Percentiles rank a stretch among this genome's conserved stretches.
phyloP scores from a whole-genome alignment of 2,329 filamentous ascomycete genomes.

The Coniochaeta sp. region DNA sequence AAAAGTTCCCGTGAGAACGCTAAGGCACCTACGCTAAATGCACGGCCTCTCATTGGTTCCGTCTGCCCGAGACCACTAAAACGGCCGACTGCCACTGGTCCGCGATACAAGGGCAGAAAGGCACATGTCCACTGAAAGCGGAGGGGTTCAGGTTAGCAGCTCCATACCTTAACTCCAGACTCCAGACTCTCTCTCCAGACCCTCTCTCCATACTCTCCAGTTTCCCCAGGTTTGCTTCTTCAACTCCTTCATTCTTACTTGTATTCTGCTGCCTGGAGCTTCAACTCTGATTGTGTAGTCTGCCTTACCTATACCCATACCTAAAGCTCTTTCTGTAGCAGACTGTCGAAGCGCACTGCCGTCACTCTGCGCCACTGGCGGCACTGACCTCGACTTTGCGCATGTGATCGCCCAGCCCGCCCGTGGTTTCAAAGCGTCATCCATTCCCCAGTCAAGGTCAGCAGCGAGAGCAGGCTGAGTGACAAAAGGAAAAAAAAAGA shows the following conservation, averaged over 20 bases:
- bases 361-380: neutral
- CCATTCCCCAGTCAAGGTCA: neutral
- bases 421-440: neutral
- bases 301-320: neutral
- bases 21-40: neutral
- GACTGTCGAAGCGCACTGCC: too few relatives aligned
- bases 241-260: neutral
- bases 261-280: neutral
- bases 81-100: neutral
- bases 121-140: neutral
- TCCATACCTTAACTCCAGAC: too few relatives aligned
- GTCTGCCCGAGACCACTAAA: neutral
- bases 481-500: neutral
- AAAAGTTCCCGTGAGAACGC: neutral
- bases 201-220: too few relatives aligned
- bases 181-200: neutral
- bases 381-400: neutral
- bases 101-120: too few relatives aligned
- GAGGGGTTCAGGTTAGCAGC: neutral
- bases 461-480: neutral
- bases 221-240: neutral
- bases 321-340: neutral
- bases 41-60: neutral
- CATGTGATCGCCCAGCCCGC: neutral
- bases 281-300: too few relatives aligned